Conservation (phyloP, 371 early-diverging fungal genomes). For the Rhizopus delemar region DNA sequence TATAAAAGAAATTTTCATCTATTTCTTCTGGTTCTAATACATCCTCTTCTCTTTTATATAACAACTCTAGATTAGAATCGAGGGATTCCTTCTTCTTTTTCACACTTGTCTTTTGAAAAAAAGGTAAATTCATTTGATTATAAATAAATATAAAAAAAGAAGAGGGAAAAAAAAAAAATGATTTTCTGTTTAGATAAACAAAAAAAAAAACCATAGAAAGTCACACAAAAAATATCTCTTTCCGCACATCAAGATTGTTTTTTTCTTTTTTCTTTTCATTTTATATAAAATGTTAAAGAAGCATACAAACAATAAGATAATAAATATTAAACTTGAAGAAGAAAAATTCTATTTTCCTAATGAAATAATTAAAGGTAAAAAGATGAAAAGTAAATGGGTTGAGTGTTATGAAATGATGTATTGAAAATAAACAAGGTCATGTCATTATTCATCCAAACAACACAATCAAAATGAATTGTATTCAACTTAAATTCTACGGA, state of each 20-base stretch:
- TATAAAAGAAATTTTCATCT: constrained; percentile 53
- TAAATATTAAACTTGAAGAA: constrained; percentile 45
- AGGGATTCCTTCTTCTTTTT: constrained; percentile 30
- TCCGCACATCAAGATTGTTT: background rate
- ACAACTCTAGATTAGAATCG: background rate
- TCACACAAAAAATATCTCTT: background rate
- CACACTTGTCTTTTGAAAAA: constrained; percentile 32
- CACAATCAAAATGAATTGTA: constrained; percentile 46
- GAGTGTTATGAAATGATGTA: background rate
- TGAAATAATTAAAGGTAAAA: constrained; percentile 47
- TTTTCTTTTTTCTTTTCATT: background rate
- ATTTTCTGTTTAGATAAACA: background rate
- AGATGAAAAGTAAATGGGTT: constrained; percentile 4
- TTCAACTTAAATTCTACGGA: constrained; percentile 42
- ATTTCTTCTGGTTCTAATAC: constrained; percentile 43
- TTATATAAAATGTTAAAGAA: constrained; percentile 13
- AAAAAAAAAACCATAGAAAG: constrained; percentile 7
- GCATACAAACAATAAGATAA: constrained; percentile 27
- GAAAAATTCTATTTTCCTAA: constrained; percentile 57
- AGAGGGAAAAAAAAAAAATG: constrained; percentile 4
- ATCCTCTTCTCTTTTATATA: background rate
- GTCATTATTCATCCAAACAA: constrained; percentile 43
- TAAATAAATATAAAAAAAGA: constrained; percentile 7
- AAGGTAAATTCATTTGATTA: constrained; percentile 28
- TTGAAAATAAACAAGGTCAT: constrained; percentile 24